phyloP scores from a whole-genome alignment of 768 basidiomycete species.

The Trichaptum fuscoviolaceum region DNA sequence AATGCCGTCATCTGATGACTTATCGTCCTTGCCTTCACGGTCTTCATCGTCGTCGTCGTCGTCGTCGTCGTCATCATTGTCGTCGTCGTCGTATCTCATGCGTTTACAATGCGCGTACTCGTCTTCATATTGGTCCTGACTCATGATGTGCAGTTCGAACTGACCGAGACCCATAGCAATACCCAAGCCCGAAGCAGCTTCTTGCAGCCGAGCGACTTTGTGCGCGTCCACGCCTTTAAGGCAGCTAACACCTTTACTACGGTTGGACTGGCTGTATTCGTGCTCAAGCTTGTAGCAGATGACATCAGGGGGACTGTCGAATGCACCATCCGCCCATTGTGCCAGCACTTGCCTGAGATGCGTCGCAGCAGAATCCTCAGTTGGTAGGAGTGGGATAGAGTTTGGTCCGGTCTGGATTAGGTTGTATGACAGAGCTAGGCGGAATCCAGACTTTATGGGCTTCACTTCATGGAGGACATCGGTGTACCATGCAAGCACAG shows the following conservation, averaged over 20 bases:
- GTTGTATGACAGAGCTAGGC: constrained; percentile 46
- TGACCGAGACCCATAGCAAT: not conserved
- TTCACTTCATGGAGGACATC: constrained; percentile 48
- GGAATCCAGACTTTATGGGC: constrained; percentile 42
- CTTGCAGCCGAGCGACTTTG: constrained; percentile 21
- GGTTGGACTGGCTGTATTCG: constrained; percentile 26
- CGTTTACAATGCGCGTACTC: constrained; percentile 15
- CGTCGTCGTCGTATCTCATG: constrained; percentile 5
- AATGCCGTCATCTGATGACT: constrained; percentile 9
- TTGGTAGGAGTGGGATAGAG: constrained; percentile 23
- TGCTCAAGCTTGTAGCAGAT: constrained; percentile 32
- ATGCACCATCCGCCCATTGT: constrained; percentile 16
- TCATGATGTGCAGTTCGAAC: not conserved
- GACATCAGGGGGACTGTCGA: constrained; percentile 22
- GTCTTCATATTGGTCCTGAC: constrained; percentile 11
- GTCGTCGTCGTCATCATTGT: constrained; percentile 15
- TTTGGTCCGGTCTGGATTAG: constrained; percentile 33
- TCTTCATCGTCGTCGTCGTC: constrained; percentile 18
- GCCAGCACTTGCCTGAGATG: not conserved
- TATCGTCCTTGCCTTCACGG: not conserved
- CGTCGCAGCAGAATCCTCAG: not conserved
- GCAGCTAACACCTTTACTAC: constrained; percentile 13
- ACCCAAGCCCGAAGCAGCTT: not conserved
- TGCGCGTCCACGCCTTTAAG: constrained; percentile 17
- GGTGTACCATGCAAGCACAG: constrained; percentile 47